phyloP scores from a whole-genome alignment of 306 rosid species.

The Ceratonia siliqua region DNA sequence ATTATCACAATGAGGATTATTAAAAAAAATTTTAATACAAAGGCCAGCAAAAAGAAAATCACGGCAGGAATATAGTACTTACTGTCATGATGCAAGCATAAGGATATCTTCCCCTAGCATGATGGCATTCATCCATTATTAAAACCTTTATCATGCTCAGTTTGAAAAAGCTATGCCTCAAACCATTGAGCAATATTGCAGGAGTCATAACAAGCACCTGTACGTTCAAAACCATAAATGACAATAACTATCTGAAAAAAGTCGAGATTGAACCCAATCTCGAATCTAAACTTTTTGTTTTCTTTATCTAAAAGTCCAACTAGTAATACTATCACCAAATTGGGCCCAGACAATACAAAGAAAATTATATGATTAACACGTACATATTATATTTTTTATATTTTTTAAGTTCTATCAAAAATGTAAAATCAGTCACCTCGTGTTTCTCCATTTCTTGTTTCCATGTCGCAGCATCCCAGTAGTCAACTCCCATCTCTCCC shows the following conservation, averaged over 20 bases:
- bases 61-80: constrained; percentile 37
- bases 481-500: constrained; percentile 81
- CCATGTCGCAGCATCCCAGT: constrained; percentile 66
- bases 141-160: constrained; percentile 75
- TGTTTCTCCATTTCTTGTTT: constrained; percentile 47
- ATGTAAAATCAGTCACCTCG: constrained; percentile 54
- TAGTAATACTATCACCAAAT: too few relatives aligned
- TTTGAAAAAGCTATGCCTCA: constrained; percentile 72
- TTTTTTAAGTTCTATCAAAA: background rate
- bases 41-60: background rate
- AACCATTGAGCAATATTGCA: constrained; percentile 59
- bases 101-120: constrained; percentile 65
- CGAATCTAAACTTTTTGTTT: too few relatives aligned
- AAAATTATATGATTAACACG: constrained; percentile 12
- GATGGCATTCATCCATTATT: constrained; percentile 90
- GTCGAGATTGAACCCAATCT: too few relatives aligned
- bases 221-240: constrained; percentile 18
- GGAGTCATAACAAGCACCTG: constrained; percentile 96
- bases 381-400: background rate
- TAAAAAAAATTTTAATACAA: background rate
- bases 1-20: background rate
- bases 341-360: too few relatives aligned
- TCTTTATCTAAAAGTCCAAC: too few relatives aligned
- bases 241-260: background rate
- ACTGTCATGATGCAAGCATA: constrained; percentile 82